These are phyloP conservation scores for Pavlovales sp. DNA, from an alignment of 208 protist species.

Conservation along the genomic window DNA sequence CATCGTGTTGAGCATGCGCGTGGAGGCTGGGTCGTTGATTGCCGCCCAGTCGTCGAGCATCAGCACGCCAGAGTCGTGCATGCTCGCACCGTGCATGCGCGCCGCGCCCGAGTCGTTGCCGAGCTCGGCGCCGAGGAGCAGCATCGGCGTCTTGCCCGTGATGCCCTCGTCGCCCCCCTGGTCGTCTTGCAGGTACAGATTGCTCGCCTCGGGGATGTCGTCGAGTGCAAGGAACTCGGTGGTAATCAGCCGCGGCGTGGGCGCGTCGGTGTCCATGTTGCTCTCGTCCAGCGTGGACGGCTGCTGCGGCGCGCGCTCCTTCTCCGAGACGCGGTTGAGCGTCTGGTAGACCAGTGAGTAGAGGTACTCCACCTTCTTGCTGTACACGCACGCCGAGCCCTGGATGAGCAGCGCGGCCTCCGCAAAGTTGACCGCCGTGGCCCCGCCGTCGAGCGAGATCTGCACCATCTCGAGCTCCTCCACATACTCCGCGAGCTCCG, in stretches of 20 bases:
- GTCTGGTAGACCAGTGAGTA: slow-evolving; percentile 57
- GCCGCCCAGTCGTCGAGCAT: slow-evolving; percentile 1
- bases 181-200: slow-evolving; percentile 12
- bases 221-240: slow-evolving; percentile 33
- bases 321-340: slow-evolving; percentile 47
- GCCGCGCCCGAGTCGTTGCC: background rate
- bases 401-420: slow-evolving; percentile 60
- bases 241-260: background rate
- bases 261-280: background rate
- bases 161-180: background rate
- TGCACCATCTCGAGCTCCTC: slow-evolving; percentile 46
- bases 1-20: background rate
- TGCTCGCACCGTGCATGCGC: background rate
- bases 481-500: slow-evolving; percentile 55
- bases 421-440: slow-evolving; percentile 49
- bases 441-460: slow-evolving; percentile 38
- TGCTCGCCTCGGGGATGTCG: slow-evolving; percentile 28
- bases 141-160: background rate
- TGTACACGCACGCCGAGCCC: slow-evolving; percentile 61
- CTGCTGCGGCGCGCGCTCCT: slow-evolving; percentile 12
- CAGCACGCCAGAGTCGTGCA: slow-evolving; percentile 24
- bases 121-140: background rate
- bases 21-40: background rate
- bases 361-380: slow-evolving; percentile 61
- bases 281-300: background rate